phyloP scores from a whole-genome alignment of 2,329 filamentous ascomycete species.

The Colletotrichum graminicola region DNA sequence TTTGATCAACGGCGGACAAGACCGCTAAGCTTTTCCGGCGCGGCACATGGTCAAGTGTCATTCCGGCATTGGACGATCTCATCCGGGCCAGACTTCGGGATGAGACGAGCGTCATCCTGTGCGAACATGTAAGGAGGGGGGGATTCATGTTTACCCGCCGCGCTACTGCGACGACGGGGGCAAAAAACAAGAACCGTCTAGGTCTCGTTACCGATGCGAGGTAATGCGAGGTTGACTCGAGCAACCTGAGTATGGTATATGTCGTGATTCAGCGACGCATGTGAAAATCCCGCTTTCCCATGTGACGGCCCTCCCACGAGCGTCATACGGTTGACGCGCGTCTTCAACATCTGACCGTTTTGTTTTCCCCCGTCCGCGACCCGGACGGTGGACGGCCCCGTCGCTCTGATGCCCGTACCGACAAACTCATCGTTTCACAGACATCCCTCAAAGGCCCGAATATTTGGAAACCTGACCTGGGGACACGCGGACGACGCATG shows the following conservation, averaged over 20 bases:
- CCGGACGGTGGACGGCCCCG: not conserved
- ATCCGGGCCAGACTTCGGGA: not conserved
- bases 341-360: not conserved
- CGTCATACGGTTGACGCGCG: conserved; percentile 4
- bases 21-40: not conserved
- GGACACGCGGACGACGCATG: not conserved
- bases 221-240: conserved; percentile 2
- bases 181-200: not conserved
- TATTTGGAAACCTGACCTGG: not conserved
- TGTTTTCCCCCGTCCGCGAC: no score
- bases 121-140: not conserved
- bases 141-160: not conserved
- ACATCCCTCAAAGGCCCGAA: not conserved
- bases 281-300: not conserved
- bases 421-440: not conserved
- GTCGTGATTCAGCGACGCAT: conserved; percentile 1
- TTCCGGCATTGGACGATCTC: conserved; percentile 21
- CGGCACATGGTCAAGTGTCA: conserved; percentile 3
- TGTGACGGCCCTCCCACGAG: not conserved
- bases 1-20: not conserved
- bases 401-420: not conserved
- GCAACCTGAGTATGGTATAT: not conserved
- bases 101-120: conserved; percentile 1
- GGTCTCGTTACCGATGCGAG: not conserved
- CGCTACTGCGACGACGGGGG: not conserved